These are phyloP conservation scores for Trichoderma koningiopsis DNA, from an alignment of 2,329 filamentous ascomycete species.

Conservation along the genomic window DNA sequence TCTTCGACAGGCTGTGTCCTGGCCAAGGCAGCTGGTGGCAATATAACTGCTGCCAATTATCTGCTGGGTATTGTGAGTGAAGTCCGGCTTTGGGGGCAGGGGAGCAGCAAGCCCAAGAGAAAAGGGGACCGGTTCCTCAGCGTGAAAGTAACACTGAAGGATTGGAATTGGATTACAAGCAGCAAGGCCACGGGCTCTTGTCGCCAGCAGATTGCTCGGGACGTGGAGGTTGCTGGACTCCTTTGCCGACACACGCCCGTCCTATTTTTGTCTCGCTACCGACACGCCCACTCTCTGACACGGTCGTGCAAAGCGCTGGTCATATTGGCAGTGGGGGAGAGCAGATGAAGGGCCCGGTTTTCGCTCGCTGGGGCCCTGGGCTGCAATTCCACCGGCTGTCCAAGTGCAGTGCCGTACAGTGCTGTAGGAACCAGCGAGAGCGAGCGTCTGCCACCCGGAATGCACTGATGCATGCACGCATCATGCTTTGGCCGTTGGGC, in stretches of 20 bases:
- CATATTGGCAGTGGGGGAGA: background rate
- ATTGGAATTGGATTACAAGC: background rate
- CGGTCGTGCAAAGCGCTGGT: conserved; percentile 15
- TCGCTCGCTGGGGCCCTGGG: conserved; percentile 2
- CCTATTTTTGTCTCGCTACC: conserved; percentile 22
- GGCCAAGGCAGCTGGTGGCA: background rate
- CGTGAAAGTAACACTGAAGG: conserved; percentile 18
- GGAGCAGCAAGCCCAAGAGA: conserved; percentile 3
- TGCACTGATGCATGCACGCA: background rate
- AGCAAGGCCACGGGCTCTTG: background rate
- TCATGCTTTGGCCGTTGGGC: conserved; percentile 7
- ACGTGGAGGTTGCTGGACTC: background rate
- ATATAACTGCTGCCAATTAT: background rate
- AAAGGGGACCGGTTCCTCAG: background rate
- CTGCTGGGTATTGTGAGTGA: background rate
- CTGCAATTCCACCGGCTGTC: background rate
- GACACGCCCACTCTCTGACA: conserved; percentile 16
- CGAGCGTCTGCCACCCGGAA: background rate
- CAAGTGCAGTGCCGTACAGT: background rate
- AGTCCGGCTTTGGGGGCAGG: background rate
- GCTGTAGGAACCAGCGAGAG: background rate
- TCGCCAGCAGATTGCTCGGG: background rate
- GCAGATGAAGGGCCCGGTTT: conserved; percentile 18
- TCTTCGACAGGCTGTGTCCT: background rate
- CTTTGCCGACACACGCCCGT: conserved; percentile 19